These are phyloP conservation scores for Globisporangium radiosum DNA, from an alignment of 352 stramenopile genomes.

Conservation along the genomic window DNA sequence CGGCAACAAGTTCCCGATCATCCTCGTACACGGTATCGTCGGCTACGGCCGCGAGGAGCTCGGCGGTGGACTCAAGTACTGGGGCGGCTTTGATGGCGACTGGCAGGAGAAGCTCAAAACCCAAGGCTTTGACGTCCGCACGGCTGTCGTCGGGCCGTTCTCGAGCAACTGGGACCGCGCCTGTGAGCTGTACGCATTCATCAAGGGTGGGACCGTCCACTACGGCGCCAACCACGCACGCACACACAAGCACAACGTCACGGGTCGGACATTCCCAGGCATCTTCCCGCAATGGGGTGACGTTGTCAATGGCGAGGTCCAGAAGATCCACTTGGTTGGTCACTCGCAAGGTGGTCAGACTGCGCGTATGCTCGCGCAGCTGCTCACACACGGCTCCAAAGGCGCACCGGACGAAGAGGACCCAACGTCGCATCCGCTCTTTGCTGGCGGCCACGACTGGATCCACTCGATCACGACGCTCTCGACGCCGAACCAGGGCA, in stretches of 20 bases:
- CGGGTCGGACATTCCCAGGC: too few species aligned
- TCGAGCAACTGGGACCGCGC: conserved; percentile 44
- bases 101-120: conserved; percentile 22
- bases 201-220: conserved; percentile 13
- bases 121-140: conserved; percentile 26
- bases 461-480: conserved; percentile 29
- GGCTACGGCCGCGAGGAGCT: conserved; percentile 30
- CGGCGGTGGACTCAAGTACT: conserved; percentile 27
- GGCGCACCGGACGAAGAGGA: conserved; percentile 23
- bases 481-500: conserved; percentile 21
- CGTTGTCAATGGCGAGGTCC: too few species aligned
- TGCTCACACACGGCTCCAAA: conserved; percentile 26
- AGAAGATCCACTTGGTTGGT: too few species aligned
- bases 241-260: too few species aligned
- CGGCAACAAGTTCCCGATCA: conserved; percentile 22
- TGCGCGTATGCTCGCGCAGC: too few species aligned
- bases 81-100: conserved; percentile 29
- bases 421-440: conserved; percentile 15
- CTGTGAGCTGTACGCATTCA: conserved; percentile 41
- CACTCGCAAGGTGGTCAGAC: too few species aligned
- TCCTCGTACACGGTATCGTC: conserved; percentile 31
- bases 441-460: conserved; percentile 20
- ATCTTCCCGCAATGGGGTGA: too few species aligned
- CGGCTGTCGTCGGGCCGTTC: conserved; percentile 25
- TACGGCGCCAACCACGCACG: too few species aligned